Evolutionary conservation across 75 land plant species (phyloP).

Genomic region (Selaginella moellendorffii): DNA sequence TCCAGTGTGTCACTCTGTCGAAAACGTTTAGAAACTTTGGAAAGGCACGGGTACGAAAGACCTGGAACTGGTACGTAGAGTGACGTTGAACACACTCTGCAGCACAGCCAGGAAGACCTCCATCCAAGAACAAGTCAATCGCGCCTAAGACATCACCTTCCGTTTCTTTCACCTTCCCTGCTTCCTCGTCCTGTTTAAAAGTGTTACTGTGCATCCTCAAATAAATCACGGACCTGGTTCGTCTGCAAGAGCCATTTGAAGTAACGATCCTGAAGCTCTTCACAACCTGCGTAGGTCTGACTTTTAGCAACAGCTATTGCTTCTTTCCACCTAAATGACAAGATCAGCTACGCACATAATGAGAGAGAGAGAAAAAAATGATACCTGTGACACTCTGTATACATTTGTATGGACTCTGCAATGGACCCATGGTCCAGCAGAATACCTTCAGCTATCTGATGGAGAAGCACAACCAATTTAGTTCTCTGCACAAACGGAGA

Average conservation of each 20-base stretch:
- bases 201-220: background rate
- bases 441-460: slow-evolving; percentile 17
- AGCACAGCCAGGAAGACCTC: slow-evolving; percentile 26
- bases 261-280: slow-evolving; percentile 7
- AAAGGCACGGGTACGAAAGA: background rate
- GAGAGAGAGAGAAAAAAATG: background rate
- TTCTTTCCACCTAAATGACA: slow-evolving; percentile 21
- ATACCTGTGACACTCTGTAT: slow-evolving; percentile 26
- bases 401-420: slow-evolving; percentile 23
- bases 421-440: slow-evolving; percentile 25
- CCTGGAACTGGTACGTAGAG: slow-evolving; percentile 13
- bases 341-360: background rate
- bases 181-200: slow-evolving; percentile 22
- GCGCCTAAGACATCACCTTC: slow-evolving; percentile 25
- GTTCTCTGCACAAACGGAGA: background rate
- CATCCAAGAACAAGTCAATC: slow-evolving; percentile 18
- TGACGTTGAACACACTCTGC: slow-evolving; percentile 23
- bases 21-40: background rate
- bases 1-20: slow-evolving; percentile 17
- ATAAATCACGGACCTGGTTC: slow-evolving; percentile 18
- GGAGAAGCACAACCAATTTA: background rate
- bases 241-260: slow-evolving; percentile 29
- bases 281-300: slow-evolving; percentile 17
- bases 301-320: slow-evolving; percentile 21
- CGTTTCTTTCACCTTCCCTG: slow-evolving; percentile 16